phyloP scores from a whole-genome alignment of 192 early-diverging fungal genomes.

The Diversispora eburnea region DNA sequence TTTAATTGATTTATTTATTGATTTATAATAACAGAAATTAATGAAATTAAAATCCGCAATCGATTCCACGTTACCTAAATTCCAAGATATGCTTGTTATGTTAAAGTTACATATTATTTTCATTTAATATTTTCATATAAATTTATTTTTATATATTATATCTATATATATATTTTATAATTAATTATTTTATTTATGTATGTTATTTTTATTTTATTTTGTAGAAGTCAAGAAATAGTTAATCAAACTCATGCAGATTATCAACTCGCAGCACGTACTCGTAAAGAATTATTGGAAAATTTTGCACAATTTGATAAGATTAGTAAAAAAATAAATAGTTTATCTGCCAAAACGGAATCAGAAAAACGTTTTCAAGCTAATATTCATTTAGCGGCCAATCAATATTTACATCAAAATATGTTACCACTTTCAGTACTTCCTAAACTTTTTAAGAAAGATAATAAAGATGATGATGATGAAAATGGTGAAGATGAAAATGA shows the following conservation, averaged over 20 bases:
- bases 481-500: neutral
- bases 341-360: conserved; percentile 47
- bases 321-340: conserved; percentile 54
- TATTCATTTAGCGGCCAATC: conserved; percentile 58
- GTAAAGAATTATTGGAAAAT: conserved; percentile 62
- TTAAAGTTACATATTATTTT: conserved; percentile 43
- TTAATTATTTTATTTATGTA: no score
- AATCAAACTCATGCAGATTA: conserved; percentile 53
- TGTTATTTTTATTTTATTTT: neutral
- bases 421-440: conserved; percentile 72
- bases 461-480: conserved; percentile 17
- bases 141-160: neutral
- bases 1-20: neutral
- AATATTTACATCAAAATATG: conserved; percentile 77
- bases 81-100: conserved; percentile 54
- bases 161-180: neutral
- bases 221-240: conserved; percentile 28
- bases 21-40: conserved; percentile 30
- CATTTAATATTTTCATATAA: neutral
- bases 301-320: conserved; percentile 61
- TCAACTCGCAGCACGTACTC: conserved; percentile 54
- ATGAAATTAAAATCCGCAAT: conserved; percentile 37
- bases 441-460: conserved; percentile 44
- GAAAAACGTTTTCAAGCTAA: conserved; percentile 61
- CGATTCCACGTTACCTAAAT: conserved; percentile 52